A percentile compares a stretch with the other conserved stretches of the same genome.
Evolutionary conservation across 495 filamentous ascomycete genomes (phyloP).

Genomic region (Darksidea phi): DNA sequence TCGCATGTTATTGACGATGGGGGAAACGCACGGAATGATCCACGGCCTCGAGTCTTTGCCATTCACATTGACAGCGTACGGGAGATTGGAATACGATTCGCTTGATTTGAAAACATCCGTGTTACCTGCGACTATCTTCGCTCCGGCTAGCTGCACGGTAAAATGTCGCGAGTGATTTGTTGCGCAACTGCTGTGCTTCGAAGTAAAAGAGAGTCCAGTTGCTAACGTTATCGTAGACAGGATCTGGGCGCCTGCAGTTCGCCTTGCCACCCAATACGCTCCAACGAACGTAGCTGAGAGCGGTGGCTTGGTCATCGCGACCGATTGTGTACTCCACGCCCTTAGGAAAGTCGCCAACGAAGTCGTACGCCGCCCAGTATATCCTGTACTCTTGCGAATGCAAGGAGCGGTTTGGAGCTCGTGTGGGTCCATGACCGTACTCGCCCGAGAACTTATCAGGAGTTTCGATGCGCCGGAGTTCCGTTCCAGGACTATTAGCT

Average conservation of each 20-base stretch:
- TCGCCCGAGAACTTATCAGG: slow-evolving; percentile 58
- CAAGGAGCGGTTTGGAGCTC: slow-evolving; percentile 44
- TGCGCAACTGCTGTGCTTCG: slow-evolving; percentile 28
- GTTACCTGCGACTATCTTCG: slow-evolving; percentile 58
- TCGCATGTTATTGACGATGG: no score
- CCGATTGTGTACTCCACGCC: slow-evolving; percentile 55
- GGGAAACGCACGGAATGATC: slow-evolving; percentile 43
- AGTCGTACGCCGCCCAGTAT: slow-evolving; percentile 58
- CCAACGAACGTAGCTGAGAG: slow-evolving; percentile 59
- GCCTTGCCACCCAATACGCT: slow-evolving; percentile 49
- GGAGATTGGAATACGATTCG: slow-evolving; percentile 51
- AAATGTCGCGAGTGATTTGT: slow-evolving; percentile 49
- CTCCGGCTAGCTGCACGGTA: slow-evolving; percentile 57
- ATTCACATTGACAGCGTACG: slow-evolving; percentile 47
- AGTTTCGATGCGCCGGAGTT: slow-evolving; percentile 56
- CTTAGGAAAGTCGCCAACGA: slow-evolving; percentile 52
- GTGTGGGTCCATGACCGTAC: slow-evolving; percentile 53
- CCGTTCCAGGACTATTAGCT: slow-evolving; percentile 51
- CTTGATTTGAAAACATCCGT: slow-evolving; percentile 48
- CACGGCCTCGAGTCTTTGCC: slow-evolving; percentile 47
- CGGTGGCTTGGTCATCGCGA: slow-evolving; percentile 45
- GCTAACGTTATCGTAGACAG: slow-evolving; percentile 43
- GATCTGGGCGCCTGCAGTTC: slow-evolving; percentile 34
- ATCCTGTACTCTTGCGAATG: slow-evolving; percentile 53
- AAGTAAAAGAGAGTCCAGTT: slow-evolving; percentile 55